These are phyloP conservation scores for Schizochytrium sp. DNA, from an alignment of 108 stramenopile species.

Conservation along the genomic window DNA sequence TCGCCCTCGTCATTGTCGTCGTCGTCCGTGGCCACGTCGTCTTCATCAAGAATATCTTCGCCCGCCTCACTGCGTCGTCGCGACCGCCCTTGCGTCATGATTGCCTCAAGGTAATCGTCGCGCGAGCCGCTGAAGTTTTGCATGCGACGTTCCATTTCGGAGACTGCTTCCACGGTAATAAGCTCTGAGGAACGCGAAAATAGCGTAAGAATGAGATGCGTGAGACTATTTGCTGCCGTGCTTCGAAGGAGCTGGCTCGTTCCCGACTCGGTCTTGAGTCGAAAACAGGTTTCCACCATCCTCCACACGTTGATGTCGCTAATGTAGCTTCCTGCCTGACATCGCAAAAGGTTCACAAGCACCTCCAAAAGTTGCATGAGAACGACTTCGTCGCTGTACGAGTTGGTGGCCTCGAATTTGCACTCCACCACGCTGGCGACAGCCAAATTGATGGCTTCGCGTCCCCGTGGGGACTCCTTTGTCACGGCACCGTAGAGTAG, in stretches of 20 bases:
- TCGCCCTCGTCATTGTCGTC: background rate
- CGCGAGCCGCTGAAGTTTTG: background rate
- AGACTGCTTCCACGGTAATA: background rate
- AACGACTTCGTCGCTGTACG: conserved; percentile 45
- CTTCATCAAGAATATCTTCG: background rate
- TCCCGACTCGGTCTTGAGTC: conserved; percentile 26
- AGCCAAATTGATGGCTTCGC: conserved; percentile 31
- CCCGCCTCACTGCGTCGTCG: background rate
- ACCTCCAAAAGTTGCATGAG: conserved; percentile 55
- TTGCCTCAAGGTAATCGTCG: background rate
- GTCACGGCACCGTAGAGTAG: conserved; percentile 47
- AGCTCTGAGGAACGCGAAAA: conserved; percentile 22
- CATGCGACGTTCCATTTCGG: background rate
- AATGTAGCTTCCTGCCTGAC: conserved; percentile 36
- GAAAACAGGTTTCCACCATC: conserved; percentile 32
- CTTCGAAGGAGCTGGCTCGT: conserved; percentile 35
- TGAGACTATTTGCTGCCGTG: conserved; percentile 30
- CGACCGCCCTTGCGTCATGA: background rate
- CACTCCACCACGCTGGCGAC: conserved; percentile 33
- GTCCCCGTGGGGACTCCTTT: conserved; percentile 36
- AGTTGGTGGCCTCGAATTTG: conserved; percentile 51
- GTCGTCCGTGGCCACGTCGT: background rate
- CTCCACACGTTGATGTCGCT: conserved; percentile 39
- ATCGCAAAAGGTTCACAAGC: conserved; percentile 31
- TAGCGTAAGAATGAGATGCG: conserved; percentile 37